Conservation (phyloP, 2,329 filamentous ascomycete species). For the Aspergillus thermomutatus region DNA sequence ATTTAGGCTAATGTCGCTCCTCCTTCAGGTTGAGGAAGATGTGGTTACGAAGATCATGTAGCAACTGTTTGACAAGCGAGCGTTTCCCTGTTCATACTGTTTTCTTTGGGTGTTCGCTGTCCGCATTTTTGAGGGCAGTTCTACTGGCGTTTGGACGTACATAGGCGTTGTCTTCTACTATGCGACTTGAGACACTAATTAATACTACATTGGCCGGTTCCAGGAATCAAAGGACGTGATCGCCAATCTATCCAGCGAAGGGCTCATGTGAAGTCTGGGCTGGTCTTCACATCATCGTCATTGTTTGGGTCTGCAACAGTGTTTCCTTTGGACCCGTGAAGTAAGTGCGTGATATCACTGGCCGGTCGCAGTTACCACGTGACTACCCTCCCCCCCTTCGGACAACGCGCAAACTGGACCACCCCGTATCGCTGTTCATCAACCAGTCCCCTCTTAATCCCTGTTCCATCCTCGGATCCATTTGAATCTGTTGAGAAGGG, state of each 20-base stretch:
- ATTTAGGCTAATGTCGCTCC: constrained; percentile 39
- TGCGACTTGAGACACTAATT: constrained; percentile 27
- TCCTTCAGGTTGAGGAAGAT: constrained; percentile 76
- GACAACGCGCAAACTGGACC: constrained; percentile 26
- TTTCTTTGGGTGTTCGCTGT: constrained; percentile 10
- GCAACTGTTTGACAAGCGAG: constrained; percentile 22
- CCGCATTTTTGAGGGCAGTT: constrained; percentile 13
- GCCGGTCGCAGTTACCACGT: constrained; percentile 34
- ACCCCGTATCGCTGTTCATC: constrained; percentile 11
- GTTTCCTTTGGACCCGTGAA: constrained; percentile 32
- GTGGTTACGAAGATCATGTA: constrained; percentile 85
- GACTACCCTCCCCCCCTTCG: constrained; percentile 24
- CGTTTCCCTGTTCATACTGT: constrained; percentile 21
- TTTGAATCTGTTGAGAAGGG: constrained; percentile 14
- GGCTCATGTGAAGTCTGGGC: constrained; percentile 17
- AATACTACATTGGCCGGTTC: constrained; percentile 25
- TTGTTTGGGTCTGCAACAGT: constrained; percentile 1
- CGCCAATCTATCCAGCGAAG: constrained; percentile 24
- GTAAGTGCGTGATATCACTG: constrained; percentile 40
- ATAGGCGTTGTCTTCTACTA: constrained; percentile 27
- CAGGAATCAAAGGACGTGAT: constrained; percentile 30
- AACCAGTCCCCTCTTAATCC: constrained; percentile 8
- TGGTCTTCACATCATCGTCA: not conserved
- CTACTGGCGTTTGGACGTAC: constrained; percentile 25
- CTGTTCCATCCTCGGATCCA: constrained; percentile 13